Conservation (phyloP, 2,329 filamentous ascomycete genomes). For the Pestalotiopsis sp. region DNA sequence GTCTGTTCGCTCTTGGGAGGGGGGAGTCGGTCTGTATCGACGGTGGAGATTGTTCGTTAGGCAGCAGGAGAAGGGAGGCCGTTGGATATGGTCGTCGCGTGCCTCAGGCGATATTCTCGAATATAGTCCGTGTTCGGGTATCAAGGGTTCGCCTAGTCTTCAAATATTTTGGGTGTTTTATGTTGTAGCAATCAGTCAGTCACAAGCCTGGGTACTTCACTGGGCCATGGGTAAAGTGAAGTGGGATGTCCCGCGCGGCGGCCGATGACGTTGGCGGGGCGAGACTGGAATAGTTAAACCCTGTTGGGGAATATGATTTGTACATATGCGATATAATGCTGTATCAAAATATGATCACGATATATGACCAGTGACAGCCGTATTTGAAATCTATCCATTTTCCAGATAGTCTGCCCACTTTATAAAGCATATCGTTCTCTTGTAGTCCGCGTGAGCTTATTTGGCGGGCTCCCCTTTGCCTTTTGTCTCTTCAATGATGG, state of each 20-base stretch:
- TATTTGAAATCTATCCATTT: too few species aligned
- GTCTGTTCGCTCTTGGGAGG: too few species aligned
- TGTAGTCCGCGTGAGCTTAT: too few species aligned
- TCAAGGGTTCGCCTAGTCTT: neutral
- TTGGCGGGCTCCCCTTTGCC: too few species aligned
- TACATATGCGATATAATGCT: neutral
- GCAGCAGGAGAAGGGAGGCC: neutral
- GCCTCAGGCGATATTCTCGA: neutral
- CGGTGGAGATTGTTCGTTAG: neutral
- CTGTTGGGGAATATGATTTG: neutral
- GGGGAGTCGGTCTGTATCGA: neutral
- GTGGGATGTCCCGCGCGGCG: neutral
- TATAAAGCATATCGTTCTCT: too few species aligned
- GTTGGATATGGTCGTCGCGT: neutral
- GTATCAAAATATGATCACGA: neutral
- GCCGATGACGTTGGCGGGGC: constrained; percentile 5
- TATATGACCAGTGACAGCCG: neutral
- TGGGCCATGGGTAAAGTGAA: neutral
- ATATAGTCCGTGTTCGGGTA: neutral
- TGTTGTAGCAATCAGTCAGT: neutral
- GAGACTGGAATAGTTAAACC: neutral
- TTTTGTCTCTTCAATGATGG: too few species aligned
- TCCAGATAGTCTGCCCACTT: too few species aligned
- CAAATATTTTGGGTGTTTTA: neutral
- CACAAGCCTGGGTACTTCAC: neutral